Evolutionary conservation across 1,284 basidiomycete genomes (phyloP), one percentile per base, ranked within the genome.

Genomic region (Leucoagaricus sp.): DNA sequence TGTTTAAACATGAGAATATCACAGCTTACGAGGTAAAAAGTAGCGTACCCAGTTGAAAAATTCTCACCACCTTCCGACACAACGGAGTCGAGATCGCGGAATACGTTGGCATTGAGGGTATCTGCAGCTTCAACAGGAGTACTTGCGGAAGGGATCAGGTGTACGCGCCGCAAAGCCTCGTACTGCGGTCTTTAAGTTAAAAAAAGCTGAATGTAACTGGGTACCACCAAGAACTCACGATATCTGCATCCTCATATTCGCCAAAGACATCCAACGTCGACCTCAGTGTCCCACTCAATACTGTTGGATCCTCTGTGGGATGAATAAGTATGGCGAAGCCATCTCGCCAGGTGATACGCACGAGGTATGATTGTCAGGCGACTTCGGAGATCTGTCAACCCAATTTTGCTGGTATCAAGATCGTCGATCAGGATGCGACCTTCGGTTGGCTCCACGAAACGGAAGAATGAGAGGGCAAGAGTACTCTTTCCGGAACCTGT

Each of bases 41-140:
- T 45, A 49, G 65, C 80, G 44, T 63, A 89, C 88, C 94, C 94
- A 5, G 90, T 89, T 0, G 90, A 94, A 69, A 96, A 96, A 72
- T 96, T 97, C 44, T 96, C 94, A n/a, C 94, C 94, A 1, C 89
- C 89, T 72, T 93, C 92, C 1, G 89, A 90, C 9, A 97, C 93
- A 13, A 84, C 71, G 0, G 89, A 92, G 59, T 94, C 91, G 2
- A 98, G 79, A 68, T 94, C 87, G 31, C 85, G 83, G 83, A 97
- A 97, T 4, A 94, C 85, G 61, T 95, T 95, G 33, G 74, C 79
- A 65, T 96, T 96, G 57, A 92, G 74, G 4, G 69, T 75, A 19
- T 78, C 79, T 7, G 75, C 74, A n/a, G 75, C 76, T 41, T 83
- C 84, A n/a, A 75, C 80, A 0, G 72, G 68, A 4, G 74, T 71